Percentiles rank a stretch among this genome's conserved stretches.
phyloP scores from a whole-genome alignment of 2,329 filamentous ascomycete species.

The Neocucurbitaria cava region DNA sequence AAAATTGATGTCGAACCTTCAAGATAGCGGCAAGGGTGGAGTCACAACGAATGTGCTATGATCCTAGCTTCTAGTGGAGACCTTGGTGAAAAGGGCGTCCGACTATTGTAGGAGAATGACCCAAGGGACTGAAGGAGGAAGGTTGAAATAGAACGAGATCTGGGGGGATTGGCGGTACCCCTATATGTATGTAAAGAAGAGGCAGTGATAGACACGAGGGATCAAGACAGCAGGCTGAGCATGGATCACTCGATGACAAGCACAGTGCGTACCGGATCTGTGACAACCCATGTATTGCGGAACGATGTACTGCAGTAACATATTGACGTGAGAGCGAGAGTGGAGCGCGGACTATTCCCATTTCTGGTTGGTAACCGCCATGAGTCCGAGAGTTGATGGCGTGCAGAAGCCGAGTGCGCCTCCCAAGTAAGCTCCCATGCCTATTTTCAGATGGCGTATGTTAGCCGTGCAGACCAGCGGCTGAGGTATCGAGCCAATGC shows the following conservation, averaged over 20 bases:
- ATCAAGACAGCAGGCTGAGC: conserved; percentile 36
- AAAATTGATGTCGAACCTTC: conserved; percentile 8
- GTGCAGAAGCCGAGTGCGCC: conserved; percentile 41
- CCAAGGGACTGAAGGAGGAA: conserved; percentile 35
- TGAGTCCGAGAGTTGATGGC: conserved; percentile 45
- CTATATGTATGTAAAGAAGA: conserved; percentile 47
- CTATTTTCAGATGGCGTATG: conserved; percentile 49
- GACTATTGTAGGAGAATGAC: conserved; percentile 22
- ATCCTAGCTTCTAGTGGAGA: conserved; percentile 14
- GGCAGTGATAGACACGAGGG: conserved; percentile 31
- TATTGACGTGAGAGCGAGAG: conserved; percentile 50
- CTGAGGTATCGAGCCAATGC: conserved; percentile 44
- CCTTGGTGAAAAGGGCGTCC: conserved; percentile 15
- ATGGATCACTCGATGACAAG: conserved; percentile 47
- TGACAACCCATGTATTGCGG: conserved; percentile 48
- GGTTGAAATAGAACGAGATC: conserved; percentile 25
- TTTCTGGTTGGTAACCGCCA: conserved; percentile 44
- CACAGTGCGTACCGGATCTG: conserved; percentile 47
- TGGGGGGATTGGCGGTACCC: conserved; percentile 35
- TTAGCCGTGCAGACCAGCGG: conserved; percentile 41
- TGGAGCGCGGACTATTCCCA: conserved; percentile 44
- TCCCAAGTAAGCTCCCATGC: conserved; percentile 47
- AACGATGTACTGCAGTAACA: conserved; percentile 50
- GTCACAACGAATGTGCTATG: conserved; percentile 18
- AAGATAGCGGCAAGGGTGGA: conserved; percentile 13